These are phyloP conservation scores for Entomortierella lignicola DNA, from an alignment of 192 early-diverging fungal genomes.

Conservation along the genomic window DNA sequence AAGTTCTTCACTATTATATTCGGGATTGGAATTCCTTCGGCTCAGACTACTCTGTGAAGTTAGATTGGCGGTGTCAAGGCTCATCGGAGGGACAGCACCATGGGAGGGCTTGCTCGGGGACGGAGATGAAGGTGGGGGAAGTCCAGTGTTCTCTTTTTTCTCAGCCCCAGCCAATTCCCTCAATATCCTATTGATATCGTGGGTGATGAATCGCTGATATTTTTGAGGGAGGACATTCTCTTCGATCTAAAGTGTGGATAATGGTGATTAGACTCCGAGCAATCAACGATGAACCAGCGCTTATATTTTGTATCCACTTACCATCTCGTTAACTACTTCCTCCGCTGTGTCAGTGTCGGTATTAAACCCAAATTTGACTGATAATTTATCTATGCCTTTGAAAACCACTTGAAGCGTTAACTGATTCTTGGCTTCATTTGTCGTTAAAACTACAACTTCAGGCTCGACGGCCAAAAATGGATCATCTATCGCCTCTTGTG, in stretches of 20 bases:
- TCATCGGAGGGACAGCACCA: constrained; percentile 13
- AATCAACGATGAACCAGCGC: no score
- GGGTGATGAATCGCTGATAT: constrained; percentile 82
- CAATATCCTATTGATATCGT: constrained; percentile 85
- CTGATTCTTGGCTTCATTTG: constrained; percentile 71
- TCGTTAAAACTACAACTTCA: constrained; percentile 73
- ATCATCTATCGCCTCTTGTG: constrained; percentile 77
- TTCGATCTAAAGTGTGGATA: constrained; percentile 73
- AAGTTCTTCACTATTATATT: constrained; percentile 21
- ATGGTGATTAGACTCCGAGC: neutral
- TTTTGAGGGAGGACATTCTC: constrained; percentile 79
- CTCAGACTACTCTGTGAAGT: constrained; percentile 10
- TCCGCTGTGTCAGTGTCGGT: constrained; percentile 82
- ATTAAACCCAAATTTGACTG: constrained; percentile 89
- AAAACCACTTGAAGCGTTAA: constrained; percentile 80
- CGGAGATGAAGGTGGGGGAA: constrained; percentile 33
- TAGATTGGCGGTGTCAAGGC: constrained; percentile 18
- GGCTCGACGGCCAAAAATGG: constrained; percentile 80
- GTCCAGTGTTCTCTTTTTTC: constrained; percentile 37
- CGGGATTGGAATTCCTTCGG: constrained; percentile 30
- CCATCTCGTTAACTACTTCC: constrained; percentile 85
- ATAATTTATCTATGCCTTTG: constrained; percentile 82
- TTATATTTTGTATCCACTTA: constrained; percentile 18
- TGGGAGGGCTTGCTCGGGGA: constrained; percentile 13
- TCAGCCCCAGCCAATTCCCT: constrained; percentile 69